Evolutionary conservation across 1,284 basidiomycete genomes (phyloP), one percentile per base, ranked within the genome.

Genomic region (Ustilago cynodontis): DNA sequence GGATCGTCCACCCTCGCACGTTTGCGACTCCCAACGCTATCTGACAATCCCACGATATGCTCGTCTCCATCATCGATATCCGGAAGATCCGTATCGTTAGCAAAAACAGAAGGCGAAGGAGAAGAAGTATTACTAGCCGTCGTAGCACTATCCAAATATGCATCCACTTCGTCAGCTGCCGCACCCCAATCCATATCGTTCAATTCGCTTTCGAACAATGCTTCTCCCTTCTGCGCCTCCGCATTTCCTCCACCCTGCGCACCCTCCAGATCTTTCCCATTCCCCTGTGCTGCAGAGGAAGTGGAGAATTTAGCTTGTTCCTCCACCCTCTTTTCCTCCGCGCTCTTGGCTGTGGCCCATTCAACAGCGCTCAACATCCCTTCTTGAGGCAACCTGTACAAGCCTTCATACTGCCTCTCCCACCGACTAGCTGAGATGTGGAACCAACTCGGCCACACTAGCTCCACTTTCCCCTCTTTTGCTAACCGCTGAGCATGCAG

Each of bases 361-460:
- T 63, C 62, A 24, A 59, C 39, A n/a, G 63, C 70, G 14, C 65
- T 62, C 9, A 26, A 18, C 14, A 6, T 49, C 14, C 24, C 47
- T 13, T 68, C 67, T n/a, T 45, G 41, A 7, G 73, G 66, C 16
- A 84, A 50, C 1, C 92, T 86, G 86, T 94, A 94, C 20, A 88
- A 88, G 0, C 86, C 87, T 86, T 95, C 94, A 75, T 91, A 90
- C 82, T 91, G 91, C 65, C 90, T 89, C 54, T 86, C 86, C 95
- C 95, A 98, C 35, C 91, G 87, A 18, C 92, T 91, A 59, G 95
- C 88, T 13, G 92, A 93, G 83, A 95, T 92, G 55, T 91, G 91
- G 81, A 98, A 92, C 95, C 95, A 98, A 10, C 90, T 88, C 3
- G 93, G 87, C 90, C 92, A 93, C 8, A 99, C 94, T 68, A 97